phyloP scores from a whole-genome alignment of 2,329 filamentous ascomycete genomes.

The Xylaria digitata region DNA sequence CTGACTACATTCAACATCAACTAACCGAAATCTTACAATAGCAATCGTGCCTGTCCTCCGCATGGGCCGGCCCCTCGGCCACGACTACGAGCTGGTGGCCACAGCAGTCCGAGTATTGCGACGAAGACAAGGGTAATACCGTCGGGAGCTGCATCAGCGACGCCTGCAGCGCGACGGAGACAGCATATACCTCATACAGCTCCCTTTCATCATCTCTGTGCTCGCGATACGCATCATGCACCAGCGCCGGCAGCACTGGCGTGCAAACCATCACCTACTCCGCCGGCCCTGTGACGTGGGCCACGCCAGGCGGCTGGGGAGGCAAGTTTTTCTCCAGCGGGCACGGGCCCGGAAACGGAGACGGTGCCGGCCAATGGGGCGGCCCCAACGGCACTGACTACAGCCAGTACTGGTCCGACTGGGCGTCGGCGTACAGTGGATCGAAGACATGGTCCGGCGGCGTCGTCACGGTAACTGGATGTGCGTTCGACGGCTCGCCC shows the following conservation, averaged over 20 bases:
- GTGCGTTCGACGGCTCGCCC: conserved; percentile 55
- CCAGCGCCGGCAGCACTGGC: conserved; percentile 53
- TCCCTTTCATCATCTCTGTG: conserved; percentile 57
- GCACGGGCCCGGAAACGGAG: conserved; percentile 24
- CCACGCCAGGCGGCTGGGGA: conserved; percentile 48
- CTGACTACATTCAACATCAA: not conserved
- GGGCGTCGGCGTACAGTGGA: conserved; percentile 47
- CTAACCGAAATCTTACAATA: conserved; percentile 40
- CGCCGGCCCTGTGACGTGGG: conserved; percentile 52
- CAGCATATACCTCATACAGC: conserved; percentile 47
- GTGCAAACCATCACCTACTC: conserved; percentile 55
- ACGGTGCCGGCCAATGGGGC: conserved; percentile 26
- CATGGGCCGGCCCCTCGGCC: conserved; percentile 48
- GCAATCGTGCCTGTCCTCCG: conserved; percentile 58
- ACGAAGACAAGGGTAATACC: conserved; percentile 44
- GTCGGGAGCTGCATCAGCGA: conserved; percentile 47
- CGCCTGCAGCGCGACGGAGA: conserved; percentile 45
- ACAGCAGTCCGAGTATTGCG: conserved; percentile 50
- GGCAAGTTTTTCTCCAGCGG: conserved; percentile 38
- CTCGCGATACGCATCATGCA: conserved; percentile 55
- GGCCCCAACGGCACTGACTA: conserved; percentile 36
- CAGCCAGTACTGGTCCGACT: conserved; percentile 48
- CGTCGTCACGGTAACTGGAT: conserved; percentile 57
- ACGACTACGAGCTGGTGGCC: conserved; percentile 49
- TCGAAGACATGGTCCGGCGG: conserved; percentile 53